Conservation (phyloP, 257 asterid species). For the Henckelia pumila region DNA sequence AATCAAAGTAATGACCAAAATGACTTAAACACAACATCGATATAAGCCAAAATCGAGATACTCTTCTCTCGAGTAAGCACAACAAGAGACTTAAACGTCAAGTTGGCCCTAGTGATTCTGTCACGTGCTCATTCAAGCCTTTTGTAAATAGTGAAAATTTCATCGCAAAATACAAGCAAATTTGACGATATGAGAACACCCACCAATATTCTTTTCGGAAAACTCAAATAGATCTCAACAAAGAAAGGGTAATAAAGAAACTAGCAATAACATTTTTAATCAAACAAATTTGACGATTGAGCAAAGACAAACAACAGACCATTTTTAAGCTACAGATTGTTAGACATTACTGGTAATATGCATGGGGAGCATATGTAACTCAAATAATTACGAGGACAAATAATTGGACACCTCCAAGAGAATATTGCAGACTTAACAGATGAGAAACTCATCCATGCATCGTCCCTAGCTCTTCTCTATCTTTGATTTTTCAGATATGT, state of each 20-base stretch:
- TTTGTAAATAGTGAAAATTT: too few species aligned
- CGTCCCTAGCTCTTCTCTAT: constrained; percentile 30
- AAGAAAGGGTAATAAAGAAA: constrained; percentile 23
- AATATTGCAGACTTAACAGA: constrained; percentile 30
- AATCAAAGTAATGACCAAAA: neutral
- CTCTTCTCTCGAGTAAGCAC: too few species aligned
- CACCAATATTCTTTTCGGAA: constrained; percentile 27
- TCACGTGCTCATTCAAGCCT: too few species aligned
- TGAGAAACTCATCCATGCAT: constrained; percentile 33
- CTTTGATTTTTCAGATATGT: constrained; percentile 45
- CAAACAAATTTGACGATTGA: too few species aligned
- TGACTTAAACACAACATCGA: neutral
- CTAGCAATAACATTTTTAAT: neutral
- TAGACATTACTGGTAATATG: constrained; percentile 5
- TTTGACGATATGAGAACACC: constrained; percentile 52
- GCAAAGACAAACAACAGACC: too few species aligned
- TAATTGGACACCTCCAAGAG: constrained; percentile 44
- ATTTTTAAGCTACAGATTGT: too few species aligned
- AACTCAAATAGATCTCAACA: constrained; percentile 35
- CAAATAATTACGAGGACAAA: constrained; percentile 25
- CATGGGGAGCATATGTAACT: constrained; percentile 50
- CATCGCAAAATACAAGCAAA: too few species aligned
- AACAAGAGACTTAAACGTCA: too few species aligned
- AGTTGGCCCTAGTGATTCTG: too few species aligned
- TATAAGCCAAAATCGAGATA: too few species aligned